Percentiles rank a stretch among this genome's conserved stretches.
These are phyloP conservation scores for Solanum habrochaites DNA, from an alignment of 257 asterid species.

Conservation along the genomic window DNA sequence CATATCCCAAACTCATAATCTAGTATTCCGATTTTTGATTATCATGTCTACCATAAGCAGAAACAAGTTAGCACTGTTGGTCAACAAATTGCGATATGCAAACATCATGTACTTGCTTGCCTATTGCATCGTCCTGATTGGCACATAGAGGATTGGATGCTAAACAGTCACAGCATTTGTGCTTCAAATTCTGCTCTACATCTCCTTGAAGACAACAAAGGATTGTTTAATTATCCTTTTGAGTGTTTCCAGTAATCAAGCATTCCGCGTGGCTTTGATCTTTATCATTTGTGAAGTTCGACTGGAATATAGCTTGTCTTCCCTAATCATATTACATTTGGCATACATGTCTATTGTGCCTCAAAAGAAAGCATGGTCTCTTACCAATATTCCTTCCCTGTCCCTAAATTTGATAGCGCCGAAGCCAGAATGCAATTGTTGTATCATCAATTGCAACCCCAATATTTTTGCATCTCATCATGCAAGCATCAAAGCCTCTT, in stretches of 20 bases:
- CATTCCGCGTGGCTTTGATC: conserved; percentile 75
- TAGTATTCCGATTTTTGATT: conserved; percentile 72
- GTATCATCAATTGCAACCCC: conserved; percentile 41
- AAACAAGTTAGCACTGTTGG: conserved; percentile 48
- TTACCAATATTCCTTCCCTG: conserved; percentile 35
- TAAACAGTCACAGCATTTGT: conserved; percentile 64
- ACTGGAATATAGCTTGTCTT: conserved; percentile 31
- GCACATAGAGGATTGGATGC: conserved; percentile 71
- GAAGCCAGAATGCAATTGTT: conserved; percentile 62
- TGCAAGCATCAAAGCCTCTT: conserved; percentile 63
- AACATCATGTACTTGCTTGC: conserved; percentile 55
- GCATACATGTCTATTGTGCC: conserved; percentile 72
- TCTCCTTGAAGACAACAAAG: conserved; percentile 32
- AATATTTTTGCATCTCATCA: conserved; percentile 54
- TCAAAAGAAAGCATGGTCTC: conserved; percentile 52
- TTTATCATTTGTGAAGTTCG: conserved; percentile 13
- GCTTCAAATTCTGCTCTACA: conserved; percentile 48
- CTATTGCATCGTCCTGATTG: conserved; percentile 55
- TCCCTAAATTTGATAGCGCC: conserved; percentile 60
- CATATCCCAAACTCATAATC: conserved; percentile 9
- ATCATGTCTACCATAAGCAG: conserved; percentile 84
- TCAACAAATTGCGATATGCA: conserved; percentile 50
- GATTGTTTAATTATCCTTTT: conserved; percentile 49
- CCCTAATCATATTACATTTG: conserved; percentile 36
- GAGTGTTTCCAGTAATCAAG: conserved; percentile 67